These are phyloP conservation scores for Lactifluus rugatus DNA, from an alignment of 768 basidiomycete species.

Conservation along the genomic window DNA sequence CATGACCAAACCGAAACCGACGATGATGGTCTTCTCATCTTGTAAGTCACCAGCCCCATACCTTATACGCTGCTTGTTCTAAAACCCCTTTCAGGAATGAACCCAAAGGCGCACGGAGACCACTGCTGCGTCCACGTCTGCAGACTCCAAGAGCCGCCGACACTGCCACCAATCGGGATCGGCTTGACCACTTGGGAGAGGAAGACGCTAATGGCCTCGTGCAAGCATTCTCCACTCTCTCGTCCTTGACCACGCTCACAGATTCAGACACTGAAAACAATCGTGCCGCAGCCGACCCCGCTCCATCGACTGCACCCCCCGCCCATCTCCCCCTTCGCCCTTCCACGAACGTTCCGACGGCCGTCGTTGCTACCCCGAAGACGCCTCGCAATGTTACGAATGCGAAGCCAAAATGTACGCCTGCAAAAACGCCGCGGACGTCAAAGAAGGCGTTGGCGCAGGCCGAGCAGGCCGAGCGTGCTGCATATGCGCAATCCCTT, in stretches of 20 bases:
- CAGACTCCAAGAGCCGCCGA: neutral
- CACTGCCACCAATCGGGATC: neutral
- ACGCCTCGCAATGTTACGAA: conserved; percentile 1
- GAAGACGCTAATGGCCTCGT: neutral
- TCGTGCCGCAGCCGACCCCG: neutral
- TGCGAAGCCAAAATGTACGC: neutral
- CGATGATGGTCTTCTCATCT: neutral
- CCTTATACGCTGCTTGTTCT: neutral
- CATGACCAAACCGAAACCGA: neutral
- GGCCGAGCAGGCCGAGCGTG: conserved; percentile 16
- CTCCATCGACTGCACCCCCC: neutral
- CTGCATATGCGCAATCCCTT: conserved; percentile 14
- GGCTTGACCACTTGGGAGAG: neutral
- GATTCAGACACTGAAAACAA: conserved; percentile 4
- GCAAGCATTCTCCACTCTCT: conserved; percentile 11
- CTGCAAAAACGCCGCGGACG: conserved; percentile 15
- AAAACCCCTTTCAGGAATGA: neutral
- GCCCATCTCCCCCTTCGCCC: neutral
- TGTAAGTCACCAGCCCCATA: neutral
- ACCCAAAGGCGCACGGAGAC: conserved; percentile 2
- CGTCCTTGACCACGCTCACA: conserved; percentile 9
- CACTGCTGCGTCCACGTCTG: neutral
- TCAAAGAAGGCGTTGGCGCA: conserved; percentile 15
- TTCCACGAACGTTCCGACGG: neutral
- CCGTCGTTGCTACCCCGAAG: neutral